phyloP scores from a whole-genome alignment of 176 grass and related monocot genomes.

The Triticum monococcum region DNA sequence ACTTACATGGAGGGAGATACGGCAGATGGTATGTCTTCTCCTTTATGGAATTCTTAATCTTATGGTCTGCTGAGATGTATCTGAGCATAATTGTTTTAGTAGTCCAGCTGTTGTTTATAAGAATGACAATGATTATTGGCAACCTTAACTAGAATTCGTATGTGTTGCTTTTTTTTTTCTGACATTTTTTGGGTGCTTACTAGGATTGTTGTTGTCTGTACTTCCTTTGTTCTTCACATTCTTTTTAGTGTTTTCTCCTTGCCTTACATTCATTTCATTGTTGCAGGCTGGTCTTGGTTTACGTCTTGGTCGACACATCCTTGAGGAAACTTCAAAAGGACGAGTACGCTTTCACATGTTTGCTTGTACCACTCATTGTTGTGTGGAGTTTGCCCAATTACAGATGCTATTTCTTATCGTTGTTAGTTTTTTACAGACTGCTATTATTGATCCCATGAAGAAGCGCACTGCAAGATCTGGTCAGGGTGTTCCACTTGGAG shows the following conservation, averaged over 20 bases:
- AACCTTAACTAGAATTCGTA: neutral
- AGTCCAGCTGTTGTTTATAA: constrained; percentile 1
- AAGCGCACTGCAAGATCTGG: constrained; percentile 65
- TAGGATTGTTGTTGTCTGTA: neutral
- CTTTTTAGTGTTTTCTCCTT: neutral
- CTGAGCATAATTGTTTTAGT: neutral
- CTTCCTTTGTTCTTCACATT: neutral
- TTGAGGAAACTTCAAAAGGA: constrained; percentile 88
- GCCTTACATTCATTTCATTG: constrained; percentile 8
- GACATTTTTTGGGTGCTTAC: neutral
- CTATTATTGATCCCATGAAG: constrained; percentile 90
- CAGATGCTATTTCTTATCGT: constrained; percentile 5
- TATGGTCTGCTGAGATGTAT: neutral
- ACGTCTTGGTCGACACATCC: constrained; percentile 69
- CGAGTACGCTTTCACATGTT: constrained; percentile 54
- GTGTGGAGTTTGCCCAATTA: neutral
- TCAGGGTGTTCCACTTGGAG: constrained; percentile 89
- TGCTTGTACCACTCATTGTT: constrained; percentile 2
- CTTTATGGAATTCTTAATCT: constrained; percentile 8
- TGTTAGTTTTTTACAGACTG: constrained; percentile 45
- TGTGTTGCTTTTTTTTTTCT: constrained; percentile 13
- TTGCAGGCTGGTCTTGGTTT: constrained; percentile 76
- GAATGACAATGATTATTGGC: constrained; percentile 23
- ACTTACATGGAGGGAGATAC: constrained; percentile 57
- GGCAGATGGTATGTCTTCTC: constrained; percentile 55